phyloP scores from a whole-genome alignment of 2,329 filamentous ascomycete species.

The Penicillium oxalicum region DNA sequence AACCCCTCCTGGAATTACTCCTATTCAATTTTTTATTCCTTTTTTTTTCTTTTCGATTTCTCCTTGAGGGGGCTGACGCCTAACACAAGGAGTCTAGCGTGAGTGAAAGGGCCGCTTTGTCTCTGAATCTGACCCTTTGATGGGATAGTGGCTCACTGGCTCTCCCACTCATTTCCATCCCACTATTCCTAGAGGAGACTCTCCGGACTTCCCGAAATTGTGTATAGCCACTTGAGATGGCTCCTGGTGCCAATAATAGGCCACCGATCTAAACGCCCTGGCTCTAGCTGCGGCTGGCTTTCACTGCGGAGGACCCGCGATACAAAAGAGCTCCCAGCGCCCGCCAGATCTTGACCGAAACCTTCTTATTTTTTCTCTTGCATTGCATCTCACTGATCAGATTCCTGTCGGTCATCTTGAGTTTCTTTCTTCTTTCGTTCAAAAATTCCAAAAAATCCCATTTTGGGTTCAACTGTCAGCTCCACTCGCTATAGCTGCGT shows the following conservation, averaged over 20 bases:
- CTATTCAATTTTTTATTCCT: too few relatives aligned
- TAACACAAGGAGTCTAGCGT: too few relatives aligned
- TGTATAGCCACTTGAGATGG: not conserved
- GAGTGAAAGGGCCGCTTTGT: too few relatives aligned
- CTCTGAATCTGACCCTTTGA: too few relatives aligned
- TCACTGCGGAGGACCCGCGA: not conserved
- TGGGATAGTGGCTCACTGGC: too few relatives aligned
- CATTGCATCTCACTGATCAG: too few relatives aligned
- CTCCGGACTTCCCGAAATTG: not conserved
- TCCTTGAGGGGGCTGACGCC: too few relatives aligned
- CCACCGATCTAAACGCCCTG: not conserved
- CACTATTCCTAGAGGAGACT: not conserved
- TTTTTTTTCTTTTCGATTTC: too few relatives aligned
- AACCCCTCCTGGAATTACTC: too few relatives aligned
- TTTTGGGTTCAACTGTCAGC: slow-evolving; percentile 2
- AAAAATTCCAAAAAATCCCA: not conserved
- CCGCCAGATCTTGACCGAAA: slow-evolving; percentile 3
- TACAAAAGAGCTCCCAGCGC: slow-evolving; percentile 2
- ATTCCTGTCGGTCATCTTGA: too few relatives aligned
- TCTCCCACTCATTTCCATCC: too few relatives aligned
- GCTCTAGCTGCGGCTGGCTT: not conserved
- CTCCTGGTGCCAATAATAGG: not conserved
- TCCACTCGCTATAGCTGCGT: slow-evolving; percentile 14
- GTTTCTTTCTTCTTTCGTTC: too few relatives aligned
- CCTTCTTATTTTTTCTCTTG: not conserved